Conservation (phyloP, 768 basidiomycete genomes). For the Lactarius psammicola region DNA sequence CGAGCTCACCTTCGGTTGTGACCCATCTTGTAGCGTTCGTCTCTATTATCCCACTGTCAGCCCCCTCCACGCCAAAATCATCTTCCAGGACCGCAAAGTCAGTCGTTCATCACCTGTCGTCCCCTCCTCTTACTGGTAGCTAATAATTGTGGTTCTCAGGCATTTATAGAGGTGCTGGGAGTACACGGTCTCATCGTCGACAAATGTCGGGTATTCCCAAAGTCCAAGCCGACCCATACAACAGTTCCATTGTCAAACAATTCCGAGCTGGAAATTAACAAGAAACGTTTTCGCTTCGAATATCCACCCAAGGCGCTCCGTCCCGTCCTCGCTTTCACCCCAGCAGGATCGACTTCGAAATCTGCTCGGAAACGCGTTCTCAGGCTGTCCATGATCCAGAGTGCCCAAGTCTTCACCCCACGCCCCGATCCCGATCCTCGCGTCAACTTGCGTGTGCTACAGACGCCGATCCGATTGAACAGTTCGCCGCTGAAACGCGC, state of each 20-base stretch:
- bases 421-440: conserved; percentile 55
- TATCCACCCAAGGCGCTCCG: conserved; percentile 76
- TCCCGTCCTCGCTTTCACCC: conserved; percentile 44
- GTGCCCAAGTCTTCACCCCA: conserved; percentile 72
- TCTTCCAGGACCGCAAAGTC: conserved; percentile 65
- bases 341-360: conserved; percentile 13
- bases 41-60: conserved; percentile 67
- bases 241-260: conserved; percentile 66
- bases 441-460: conserved; percentile 62
- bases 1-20: conserved; percentile 66
- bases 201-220: conserved; percentile 59
- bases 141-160: conserved; percentile 40
- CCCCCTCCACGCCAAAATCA: conserved; percentile 62
- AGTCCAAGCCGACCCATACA: conserved; percentile 35
- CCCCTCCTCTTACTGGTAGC: not conserved
- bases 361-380: conserved; percentile 44
- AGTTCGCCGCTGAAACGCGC: conserved; percentile 30
- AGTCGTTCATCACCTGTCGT: not conserved
- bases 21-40: conserved; percentile 60
- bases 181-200: conserved; percentile 57
- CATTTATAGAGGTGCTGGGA: conserved; percentile 65
- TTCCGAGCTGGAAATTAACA: conserved; percentile 64
- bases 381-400: conserved; percentile 73
- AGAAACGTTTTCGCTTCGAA: conserved; percentile 66
- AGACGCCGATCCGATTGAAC: conserved; percentile 46